These are phyloP conservation scores for Podospora didyma DNA, from an alignment of 495 filamentous ascomycete species.

Conservation along the genomic window DNA sequence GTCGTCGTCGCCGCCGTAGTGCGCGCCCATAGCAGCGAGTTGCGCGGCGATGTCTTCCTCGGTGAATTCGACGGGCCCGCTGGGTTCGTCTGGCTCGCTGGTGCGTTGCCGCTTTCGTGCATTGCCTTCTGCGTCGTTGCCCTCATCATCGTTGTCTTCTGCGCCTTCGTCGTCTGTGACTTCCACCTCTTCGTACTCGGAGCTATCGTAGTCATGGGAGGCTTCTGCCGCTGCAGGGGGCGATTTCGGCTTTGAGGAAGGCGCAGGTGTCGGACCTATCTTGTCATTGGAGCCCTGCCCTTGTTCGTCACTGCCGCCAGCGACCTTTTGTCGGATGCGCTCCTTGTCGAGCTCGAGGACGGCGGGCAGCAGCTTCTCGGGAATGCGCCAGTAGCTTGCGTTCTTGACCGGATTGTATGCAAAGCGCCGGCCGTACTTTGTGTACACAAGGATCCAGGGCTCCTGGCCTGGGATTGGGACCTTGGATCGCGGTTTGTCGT, in stretches of 20 bases:
- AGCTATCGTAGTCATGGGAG: conserved; percentile 37
- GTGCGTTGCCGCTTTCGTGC: conserved; percentile 64
- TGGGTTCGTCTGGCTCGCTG: conserved; percentile 46
- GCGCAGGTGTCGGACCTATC: conserved; percentile 3
- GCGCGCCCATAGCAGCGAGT: conserved; percentile 77
- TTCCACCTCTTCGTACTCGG: conserved; percentile 85
- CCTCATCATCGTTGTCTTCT: conserved; percentile 22
- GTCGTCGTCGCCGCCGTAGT: conserved; percentile 57
- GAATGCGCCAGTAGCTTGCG: conserved; percentile 90
- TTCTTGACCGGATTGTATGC: conserved; percentile 79
- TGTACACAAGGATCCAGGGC: conserved; percentile 92
- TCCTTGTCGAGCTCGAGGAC: conserved; percentile 67
- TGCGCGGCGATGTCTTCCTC: conserved; percentile 96
- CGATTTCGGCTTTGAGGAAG: neutral
- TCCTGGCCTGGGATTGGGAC: conserved; percentile 72
- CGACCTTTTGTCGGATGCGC: conserved; percentile 47
- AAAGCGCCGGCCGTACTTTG: conserved; percentile 81
- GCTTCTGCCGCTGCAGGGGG: neutral
- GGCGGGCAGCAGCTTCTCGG: conserved; percentile 73
- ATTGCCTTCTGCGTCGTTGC: conserved; percentile 45
- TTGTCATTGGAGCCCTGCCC: neutral
- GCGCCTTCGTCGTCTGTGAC: conserved; percentile 65
- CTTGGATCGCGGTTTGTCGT: conserved; percentile 79
- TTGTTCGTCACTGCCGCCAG: conserved; percentile 5
- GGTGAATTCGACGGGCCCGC: conserved; percentile 75